Base-by-base conservation (phyloP, 768 basidiomycete genomes). In the Tephrocybe rancida region DNA sequence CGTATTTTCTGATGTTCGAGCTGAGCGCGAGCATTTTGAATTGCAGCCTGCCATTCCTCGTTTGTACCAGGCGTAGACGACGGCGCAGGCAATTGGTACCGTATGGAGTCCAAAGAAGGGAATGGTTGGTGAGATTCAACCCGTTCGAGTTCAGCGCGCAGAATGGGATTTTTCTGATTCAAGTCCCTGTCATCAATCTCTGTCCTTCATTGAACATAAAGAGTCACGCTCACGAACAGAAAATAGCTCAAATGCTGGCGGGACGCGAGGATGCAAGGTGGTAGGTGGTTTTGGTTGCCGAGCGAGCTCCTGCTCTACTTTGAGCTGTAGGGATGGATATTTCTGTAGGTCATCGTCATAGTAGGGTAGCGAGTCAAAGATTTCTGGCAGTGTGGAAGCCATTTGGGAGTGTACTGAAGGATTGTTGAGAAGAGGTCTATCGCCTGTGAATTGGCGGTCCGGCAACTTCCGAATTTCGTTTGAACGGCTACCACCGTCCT, bases 271-370 rank as follows among this genome's bases (percentile, higher is more conserved):
- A 66, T 92, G 90, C 37, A 89, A 73, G n/a, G 70, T 68, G 44
- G 76, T 70, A 37, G 82, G 82, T 16, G 82, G 73, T 58, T 82
- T 85, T 58, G 81, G 78, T 65, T 92, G 86, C n/a, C 81, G 79
- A 24, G 85, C 85, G 35, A 94, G 70, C 66, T 93, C 92, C 58
- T 76, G 76, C 51, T 90, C 88, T 14, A 93, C 92, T 66, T 86
- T 87, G 65, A 85, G 81, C 66, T 81, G 85, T 34, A 94, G 74
- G 34, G 78, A 63, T 1, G 92, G 90, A 55, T 80, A 83, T 50
- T 81, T 81, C 55, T 93, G 89, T 47, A 95, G 79, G 67, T 97
- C 93, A 67, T 94, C 91, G 74, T 98, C 95, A 64, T 92, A 94
- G 73, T 97, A 98, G 16, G 95, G 95, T 58, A 97, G 78, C 22